These are phyloP conservation scores for Strigomonas culicis DNA, from an alignment of 208 protist species.

Conservation along the genomic window DNA sequence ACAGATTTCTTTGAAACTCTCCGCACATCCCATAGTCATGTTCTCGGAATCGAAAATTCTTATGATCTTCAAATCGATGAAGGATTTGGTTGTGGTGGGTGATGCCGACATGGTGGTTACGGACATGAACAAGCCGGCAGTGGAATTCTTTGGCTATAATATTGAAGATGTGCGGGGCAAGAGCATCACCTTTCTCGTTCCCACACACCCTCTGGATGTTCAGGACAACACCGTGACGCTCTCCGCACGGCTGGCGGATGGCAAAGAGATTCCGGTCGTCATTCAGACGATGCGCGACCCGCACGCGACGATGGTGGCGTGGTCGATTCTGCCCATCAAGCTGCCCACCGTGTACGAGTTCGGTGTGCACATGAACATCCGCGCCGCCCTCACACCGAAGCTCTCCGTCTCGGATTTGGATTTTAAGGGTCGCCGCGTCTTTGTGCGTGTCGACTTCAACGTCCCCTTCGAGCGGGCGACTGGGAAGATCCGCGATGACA, in stretches of 20 bases:
- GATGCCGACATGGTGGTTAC: constrained; percentile 89
- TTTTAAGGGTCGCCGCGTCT: constrained; percentile 91
- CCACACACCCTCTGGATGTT: constrained; percentile 79
- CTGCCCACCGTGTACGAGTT: constrained; percentile 85
- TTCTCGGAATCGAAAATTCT: constrained; percentile 75
- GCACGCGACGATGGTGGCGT: constrained; percentile 84
- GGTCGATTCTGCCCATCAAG: constrained; percentile 76
- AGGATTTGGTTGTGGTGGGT: constrained; percentile 86
- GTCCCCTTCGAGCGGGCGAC: constrained; percentile 94
- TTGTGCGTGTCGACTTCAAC: constrained; percentile 98
- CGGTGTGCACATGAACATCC: constrained; percentile 86
- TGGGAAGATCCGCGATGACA: constrained; percentile 93
- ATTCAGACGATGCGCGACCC: constrained; percentile 86
- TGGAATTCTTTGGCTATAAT: constrained; percentile 75
- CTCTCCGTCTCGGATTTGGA: constrained; percentile 85
- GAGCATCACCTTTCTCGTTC: constrained; percentile 87
- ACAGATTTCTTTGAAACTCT: not conserved
- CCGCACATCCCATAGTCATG: constrained; percentile 21
- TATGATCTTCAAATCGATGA: constrained; percentile 84
- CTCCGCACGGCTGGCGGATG: constrained; percentile 54
- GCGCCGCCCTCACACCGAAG: constrained; percentile 82
- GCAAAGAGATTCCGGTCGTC: constrained; percentile 65
- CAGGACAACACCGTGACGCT: constrained; percentile 80
- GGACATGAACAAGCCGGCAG: constrained; percentile 78
- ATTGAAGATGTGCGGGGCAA: constrained; percentile 73